Evolutionary conservation across 495 filamentous ascomycete species (phyloP).

Genomic region (Apodospora peruviana): DNA sequence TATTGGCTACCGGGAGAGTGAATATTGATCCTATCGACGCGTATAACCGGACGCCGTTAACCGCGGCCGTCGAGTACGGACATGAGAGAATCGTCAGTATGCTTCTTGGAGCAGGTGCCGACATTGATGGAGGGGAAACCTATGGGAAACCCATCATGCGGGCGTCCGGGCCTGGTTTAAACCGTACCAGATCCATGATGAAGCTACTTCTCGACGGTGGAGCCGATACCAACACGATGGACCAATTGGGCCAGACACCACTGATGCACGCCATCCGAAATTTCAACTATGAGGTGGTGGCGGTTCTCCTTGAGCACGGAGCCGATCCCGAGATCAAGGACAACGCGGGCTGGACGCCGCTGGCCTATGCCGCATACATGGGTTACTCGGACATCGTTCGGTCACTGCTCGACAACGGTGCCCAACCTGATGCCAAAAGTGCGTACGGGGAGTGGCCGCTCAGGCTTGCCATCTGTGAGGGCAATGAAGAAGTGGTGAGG

Average conservation of each 20-base stretch:
- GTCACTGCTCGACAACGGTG: too few species aligned
- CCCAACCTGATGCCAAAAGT: too few species aligned
- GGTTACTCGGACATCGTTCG: too few species aligned
- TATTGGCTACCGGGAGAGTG: neutral
- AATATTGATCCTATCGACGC: neutral
- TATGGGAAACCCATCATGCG: neutral
- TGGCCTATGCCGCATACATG: too few species aligned
- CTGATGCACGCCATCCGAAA: neutral
- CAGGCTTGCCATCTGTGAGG: too few species aligned
- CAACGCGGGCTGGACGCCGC: too few species aligned
- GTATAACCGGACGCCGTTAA: neutral
- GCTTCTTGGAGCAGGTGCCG: neutral
- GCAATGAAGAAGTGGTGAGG: too few species aligned
- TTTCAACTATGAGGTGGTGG: neutral
- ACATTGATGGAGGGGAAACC: neutral
- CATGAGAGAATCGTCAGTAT: too few species aligned
- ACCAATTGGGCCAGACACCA: neutral
- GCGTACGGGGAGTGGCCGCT: too few species aligned
- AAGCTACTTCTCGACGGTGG: neutral
- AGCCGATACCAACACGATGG: neutral
- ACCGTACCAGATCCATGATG: neutral
- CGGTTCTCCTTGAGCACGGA: too few species aligned
- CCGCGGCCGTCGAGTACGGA: too few species aligned
- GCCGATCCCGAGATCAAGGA: too few species aligned
- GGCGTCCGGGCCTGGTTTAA: neutral